Conservation (phyloP, 169 alveolate genomes). For the Plasmodium gonderi region DNA sequence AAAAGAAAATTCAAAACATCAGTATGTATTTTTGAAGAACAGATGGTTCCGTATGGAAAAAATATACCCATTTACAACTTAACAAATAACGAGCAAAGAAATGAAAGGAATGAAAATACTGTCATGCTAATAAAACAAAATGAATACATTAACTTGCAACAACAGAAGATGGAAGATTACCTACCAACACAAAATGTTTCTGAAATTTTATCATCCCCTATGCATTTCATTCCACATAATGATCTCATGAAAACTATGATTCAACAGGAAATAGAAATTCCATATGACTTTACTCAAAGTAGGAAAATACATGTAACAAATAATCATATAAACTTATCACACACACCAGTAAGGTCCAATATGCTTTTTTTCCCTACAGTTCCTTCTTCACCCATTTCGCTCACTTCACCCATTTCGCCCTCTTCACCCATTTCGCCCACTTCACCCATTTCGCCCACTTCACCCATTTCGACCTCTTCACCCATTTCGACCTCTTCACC, state of each 20-base stretch:
- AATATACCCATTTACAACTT: neutral
- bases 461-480: too few relatives aligned
- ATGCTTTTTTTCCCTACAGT: neutral
- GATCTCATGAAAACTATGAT: neutral
- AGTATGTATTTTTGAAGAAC: neutral
- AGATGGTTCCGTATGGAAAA: neutral
- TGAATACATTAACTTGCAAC: neutral
- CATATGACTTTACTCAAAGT: neutral
- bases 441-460: neutral
- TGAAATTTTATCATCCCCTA: neutral
- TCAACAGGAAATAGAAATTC: neutral
- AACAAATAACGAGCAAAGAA: neutral
- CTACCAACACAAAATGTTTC: neutral
- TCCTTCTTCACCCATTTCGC: too few relatives aligned
- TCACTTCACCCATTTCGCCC: too few relatives aligned
- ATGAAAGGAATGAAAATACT: too few relatives aligned
- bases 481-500: neutral
- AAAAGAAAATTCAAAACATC: conserved; percentile 14
- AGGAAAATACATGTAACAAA: neutral
- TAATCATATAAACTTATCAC: neutral
- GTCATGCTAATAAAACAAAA: neutral
- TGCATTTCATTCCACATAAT: neutral
- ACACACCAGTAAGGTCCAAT: neutral
- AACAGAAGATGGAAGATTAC: neutral
- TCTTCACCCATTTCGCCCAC: neutral